phyloP scores from a whole-genome alignment of 1,139 yeast genomes.

The Sugiyamaella paludigena region DNA sequence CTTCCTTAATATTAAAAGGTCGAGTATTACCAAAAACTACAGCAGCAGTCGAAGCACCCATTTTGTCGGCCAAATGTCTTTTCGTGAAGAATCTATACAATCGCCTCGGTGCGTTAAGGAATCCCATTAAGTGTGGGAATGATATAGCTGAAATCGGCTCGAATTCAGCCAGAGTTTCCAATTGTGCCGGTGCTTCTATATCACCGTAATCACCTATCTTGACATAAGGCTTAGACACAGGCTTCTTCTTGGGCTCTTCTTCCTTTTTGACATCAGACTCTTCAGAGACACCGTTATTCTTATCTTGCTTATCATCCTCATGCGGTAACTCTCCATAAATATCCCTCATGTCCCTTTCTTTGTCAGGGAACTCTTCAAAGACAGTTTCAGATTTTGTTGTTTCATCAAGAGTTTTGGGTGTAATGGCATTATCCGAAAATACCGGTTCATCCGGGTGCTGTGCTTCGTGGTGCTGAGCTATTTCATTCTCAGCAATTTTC shows the following conservation, averaged over 20 bases:
- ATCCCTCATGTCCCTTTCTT: constrained; percentile 25
- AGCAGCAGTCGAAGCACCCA: constrained; percentile 59
- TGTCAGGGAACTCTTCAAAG: constrained; percentile 27
- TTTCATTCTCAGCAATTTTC: constrained; percentile 4
- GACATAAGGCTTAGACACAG: constrained; percentile 65
- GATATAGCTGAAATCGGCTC: constrained; percentile 71
- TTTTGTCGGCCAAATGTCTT: constrained; percentile 67
- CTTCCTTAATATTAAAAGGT: constrained; percentile 52
- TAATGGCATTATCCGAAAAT: constrained; percentile 3
- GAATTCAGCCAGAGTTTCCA: constrained; percentile 37
- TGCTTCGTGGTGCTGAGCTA: background rate
- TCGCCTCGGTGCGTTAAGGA: constrained; percentile 70
- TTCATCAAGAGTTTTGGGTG: constrained; percentile 13
- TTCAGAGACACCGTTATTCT: constrained; percentile 6
- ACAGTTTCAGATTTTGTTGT: constrained; percentile 4
- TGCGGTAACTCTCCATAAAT: constrained; percentile 23
- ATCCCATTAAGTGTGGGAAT: constrained; percentile 75
- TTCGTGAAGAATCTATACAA: constrained; percentile 75
- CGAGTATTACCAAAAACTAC: constrained; percentile 57
- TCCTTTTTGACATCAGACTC: constrained; percentile 39
- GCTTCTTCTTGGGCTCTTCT: constrained; percentile 37
- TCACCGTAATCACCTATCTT: constrained; percentile 52
- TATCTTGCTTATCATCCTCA: constrained; percentile 13
- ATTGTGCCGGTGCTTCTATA: constrained; percentile 61
- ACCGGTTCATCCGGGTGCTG: too few species aligned